Conservation (phyloP, 768 basidiomycete genomes). For the Pleurotus pulmonarius region DNA sequence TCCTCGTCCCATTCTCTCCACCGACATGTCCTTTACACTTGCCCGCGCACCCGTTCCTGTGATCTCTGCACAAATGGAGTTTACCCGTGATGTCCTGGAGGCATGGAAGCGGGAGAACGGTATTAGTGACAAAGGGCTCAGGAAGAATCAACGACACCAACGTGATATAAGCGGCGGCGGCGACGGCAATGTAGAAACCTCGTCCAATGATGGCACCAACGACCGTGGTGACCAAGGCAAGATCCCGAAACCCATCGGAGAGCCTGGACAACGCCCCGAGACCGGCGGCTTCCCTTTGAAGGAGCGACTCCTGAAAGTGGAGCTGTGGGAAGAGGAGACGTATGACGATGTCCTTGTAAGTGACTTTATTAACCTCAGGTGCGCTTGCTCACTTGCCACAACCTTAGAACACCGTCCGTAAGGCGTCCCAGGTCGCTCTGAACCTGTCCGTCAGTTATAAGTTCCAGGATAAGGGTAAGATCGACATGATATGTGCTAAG, state of each 20-base stretch:
- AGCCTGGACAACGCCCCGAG: constrained; percentile 3
- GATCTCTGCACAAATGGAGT: background rate
- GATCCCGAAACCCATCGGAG: constrained; percentile 1
- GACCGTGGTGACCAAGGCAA: background rate
- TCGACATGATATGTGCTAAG: background rate
- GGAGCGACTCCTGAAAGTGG: background rate
- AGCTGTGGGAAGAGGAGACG: background rate
- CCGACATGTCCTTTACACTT: background rate
- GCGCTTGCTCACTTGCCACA: background rate
- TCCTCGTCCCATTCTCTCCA: background rate
- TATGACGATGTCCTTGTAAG: background rate
- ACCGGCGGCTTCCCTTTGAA: background rate
- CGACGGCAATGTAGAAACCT: background rate
- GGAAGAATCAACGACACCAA: background rate
- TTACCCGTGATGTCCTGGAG: background rate
- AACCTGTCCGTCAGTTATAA: background rate
- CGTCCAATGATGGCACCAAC: too few species aligned
- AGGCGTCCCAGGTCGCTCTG: background rate
- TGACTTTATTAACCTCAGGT: background rate
- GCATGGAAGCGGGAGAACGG: background rate
- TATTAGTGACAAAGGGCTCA: background rate
- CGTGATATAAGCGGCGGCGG: background rate
- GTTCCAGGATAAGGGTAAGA: background rate
- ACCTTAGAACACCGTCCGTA: background rate
- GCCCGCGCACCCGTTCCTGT: background rate